Evolutionary conservation across 2,329 filamentous ascomycete species (phyloP).

Genomic region (Ceratocystis variospora): DNA sequence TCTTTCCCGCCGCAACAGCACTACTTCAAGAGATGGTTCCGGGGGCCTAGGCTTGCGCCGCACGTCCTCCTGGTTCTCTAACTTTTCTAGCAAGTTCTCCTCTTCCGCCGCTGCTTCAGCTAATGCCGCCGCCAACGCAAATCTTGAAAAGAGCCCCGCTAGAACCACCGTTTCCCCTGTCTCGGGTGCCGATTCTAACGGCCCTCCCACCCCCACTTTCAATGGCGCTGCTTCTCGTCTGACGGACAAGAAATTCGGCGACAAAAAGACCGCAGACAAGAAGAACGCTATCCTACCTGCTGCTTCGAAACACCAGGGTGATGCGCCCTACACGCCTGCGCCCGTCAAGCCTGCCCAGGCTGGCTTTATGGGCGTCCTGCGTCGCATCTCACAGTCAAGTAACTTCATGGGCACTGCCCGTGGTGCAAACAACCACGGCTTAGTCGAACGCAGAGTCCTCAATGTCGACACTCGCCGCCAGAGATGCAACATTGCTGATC

Average conservation of each 20-base stretch:
- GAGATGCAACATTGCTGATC: constrained; percentile 62
- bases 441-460: constrained; percentile 68
- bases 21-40: constrained; percentile 8
- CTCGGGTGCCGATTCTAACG: not conserved
- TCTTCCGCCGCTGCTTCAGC: constrained; percentile 29
- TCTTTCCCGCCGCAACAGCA: constrained; percentile 15
- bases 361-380: constrained; percentile 68
- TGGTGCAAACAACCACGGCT: constrained; percentile 41
- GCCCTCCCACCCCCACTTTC: constrained; percentile 20
- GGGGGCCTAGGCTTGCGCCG: constrained; percentile 28
- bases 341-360: constrained; percentile 55
- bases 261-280: constrained; percentile 21
- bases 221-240: constrained; percentile 26
- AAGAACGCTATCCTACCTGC: constrained; percentile 49
- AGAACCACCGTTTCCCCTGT: not conserved
- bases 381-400: constrained; percentile 61
- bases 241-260: not conserved
- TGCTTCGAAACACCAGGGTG: constrained; percentile 41
- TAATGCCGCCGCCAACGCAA: constrained; percentile 23
- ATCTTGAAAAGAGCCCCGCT: not conserved
- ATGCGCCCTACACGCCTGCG: constrained; percentile 57
- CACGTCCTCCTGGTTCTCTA: constrained; percentile 84
- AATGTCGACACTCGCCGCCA: constrained; percentile 74
- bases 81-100: constrained; percentile 83
- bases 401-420: constrained; percentile 33